Evolutionary conservation across 2,329 filamentous ascomycete genomes (phyloP), one percentile per base, ranked within the genome.

Genomic region (Aspergillus pseudoterreus): DNA sequence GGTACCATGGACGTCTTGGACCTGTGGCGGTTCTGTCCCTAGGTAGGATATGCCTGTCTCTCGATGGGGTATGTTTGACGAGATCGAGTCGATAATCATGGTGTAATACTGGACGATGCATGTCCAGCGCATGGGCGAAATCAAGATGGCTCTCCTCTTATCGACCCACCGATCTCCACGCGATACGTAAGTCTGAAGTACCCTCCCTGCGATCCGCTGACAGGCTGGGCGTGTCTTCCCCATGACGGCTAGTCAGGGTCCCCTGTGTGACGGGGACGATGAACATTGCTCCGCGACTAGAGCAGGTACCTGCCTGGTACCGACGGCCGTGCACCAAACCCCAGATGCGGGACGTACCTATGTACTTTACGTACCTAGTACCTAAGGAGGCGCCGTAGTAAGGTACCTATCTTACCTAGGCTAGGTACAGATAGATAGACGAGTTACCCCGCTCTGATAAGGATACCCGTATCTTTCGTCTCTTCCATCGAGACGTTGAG

Each of bases 301-400:
- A 42, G 39, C 39, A 42, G 39, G 39, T 42, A 42, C 39, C 39
- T 42, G 39, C 19, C 39, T 42, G 6, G 39, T 42, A 42, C 39
- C 39, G 39, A 9, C 14, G 39, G 39, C 39, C 39, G 19, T 42
- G 39, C 39, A 42, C 39, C 14, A 42, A n/a, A 9, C 39, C 39
- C 39, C 39, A 21, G 17, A 42, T 6, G 22, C 39, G 39, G 39
- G 39, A 42, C 17, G 19, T 38, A 38, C 15, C 35, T 12, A 35
- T 15, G 35, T 38, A 38, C 35, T 15, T 14, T 38, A 38, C 35
- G n/a, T 38, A 38, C n/a, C 4, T 35, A 35, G 19, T 19, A 19
- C 19, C 19, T 19, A 19, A 19, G 19, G 19, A 19, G 33, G 33
- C n/a, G 10, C 33, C 33, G 11, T 35, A n/a, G 11, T n/a, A n/a